phyloP scores from a whole-genome alignment of 129 eudicot genomes.

The Pittosporum tobira region DNA sequence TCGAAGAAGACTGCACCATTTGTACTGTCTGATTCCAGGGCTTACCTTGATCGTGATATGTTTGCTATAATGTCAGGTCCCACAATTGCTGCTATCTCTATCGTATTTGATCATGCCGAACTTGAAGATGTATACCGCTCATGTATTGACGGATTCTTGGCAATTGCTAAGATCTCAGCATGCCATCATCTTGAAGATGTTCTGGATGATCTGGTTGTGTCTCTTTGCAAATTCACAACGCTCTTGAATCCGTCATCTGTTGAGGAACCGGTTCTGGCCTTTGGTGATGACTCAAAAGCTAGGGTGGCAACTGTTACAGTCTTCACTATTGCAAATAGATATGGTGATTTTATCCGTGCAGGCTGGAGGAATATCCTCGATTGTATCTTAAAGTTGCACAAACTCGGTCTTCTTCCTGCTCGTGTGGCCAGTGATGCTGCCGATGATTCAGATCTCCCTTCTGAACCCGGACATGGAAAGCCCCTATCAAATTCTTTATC shows the following conservation, averaged over 20 bases:
- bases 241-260: conserved; percentile 57
- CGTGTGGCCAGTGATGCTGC: conserved; percentile 88
- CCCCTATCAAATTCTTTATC: conserved; percentile 51
- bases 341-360: conserved; percentile 64
- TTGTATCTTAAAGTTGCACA: conserved; percentile 67
- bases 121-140: conserved; percentile 66
- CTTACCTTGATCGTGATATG: conserved; percentile 80
- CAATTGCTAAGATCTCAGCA: conserved; percentile 80
- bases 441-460: conserved; percentile 59
- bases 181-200: conserved; percentile 82
- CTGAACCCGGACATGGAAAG: conserved; percentile 65
- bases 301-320: conserved; percentile 74
- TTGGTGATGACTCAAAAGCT: conserved; percentile 75
- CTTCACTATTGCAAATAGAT: conserved; percentile 67
- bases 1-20: conserved; percentile 62
- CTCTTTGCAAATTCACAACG: conserved; percentile 78
- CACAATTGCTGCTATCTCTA: conserved; percentile 80
- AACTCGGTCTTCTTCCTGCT: conserved; percentile 84
- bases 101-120: conserved; percentile 79
- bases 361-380: conserved; percentile 84
- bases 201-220: conserved; percentile 71
- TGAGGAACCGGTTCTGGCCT: conserved; percentile 74
- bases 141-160: conserved; percentile 70
- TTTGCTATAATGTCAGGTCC: conserved; percentile 89
- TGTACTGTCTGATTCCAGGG: conserved; percentile 47